phyloP scores from a whole-genome alignment of 1,284 basidiomycete species.

The Ustilago nuda region DNA sequence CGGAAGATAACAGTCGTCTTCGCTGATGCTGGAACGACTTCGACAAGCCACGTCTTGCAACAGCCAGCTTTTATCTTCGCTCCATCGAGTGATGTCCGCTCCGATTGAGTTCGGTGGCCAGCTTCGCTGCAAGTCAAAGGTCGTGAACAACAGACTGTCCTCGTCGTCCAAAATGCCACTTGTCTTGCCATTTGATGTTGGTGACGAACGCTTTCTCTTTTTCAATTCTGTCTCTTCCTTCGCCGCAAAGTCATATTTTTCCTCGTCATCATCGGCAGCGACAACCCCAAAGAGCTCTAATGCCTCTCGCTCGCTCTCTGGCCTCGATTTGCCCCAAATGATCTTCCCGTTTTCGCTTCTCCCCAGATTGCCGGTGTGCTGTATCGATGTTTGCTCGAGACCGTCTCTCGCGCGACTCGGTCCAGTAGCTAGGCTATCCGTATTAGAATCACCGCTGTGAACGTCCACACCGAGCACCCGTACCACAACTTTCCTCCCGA shows the following conservation, averaged over 20 bases:
- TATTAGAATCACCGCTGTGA: slow-evolving; percentile 17
- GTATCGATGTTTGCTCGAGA: not conserved
- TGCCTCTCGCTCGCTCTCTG: not conserved
- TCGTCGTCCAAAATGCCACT: slow-evolving; percentile 14
- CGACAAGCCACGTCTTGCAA: slow-evolving; percentile 48
- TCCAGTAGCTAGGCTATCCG: slow-evolving; percentile 33
- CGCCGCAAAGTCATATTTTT: not conserved
- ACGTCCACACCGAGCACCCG: slow-evolving; percentile 27
- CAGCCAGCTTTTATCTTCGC: slow-evolving; percentile 66
- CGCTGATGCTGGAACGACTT: slow-evolving; percentile 15
- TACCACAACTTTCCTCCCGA: slow-evolving; percentile 29
- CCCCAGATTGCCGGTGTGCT: slow-evolving; percentile 5
- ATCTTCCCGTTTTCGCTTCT: slow-evolving; percentile 20
- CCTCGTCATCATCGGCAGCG: slow-evolving; percentile 4
- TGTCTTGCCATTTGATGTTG: not conserved
- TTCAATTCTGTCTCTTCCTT: not conserved
- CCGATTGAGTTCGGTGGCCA: slow-evolving; percentile 60
- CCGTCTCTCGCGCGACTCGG: not conserved
- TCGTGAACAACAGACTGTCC: slow-evolving; percentile 42
- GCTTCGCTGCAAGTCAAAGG: slow-evolving; percentile 55
- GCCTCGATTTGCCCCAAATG: slow-evolving; percentile 45
- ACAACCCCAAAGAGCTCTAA: slow-evolving; percentile 8
- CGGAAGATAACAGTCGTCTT: slow-evolving; percentile 13
- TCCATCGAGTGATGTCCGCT: slow-evolving; percentile 56
- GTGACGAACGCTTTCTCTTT: slow-evolving; percentile 13